Conservation (phyloP, 345 rosid species). For the Acer campestre region DNA sequence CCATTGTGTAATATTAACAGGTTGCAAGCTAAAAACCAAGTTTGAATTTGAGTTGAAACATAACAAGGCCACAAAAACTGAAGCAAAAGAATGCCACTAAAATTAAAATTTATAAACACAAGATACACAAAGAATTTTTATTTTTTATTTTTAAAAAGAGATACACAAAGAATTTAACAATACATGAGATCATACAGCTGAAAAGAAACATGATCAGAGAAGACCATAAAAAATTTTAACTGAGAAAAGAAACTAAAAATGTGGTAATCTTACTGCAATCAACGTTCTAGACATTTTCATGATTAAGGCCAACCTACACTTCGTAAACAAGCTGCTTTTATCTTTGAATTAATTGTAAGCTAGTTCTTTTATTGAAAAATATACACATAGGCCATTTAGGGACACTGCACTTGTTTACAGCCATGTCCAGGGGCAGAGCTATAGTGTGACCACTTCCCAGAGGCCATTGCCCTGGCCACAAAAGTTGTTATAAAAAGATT, state of each 20-base stretch:
- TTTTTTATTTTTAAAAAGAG: too few relatives aligned
- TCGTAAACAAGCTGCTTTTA: neutral
- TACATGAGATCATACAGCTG: neutral
- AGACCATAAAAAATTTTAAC: neutral
- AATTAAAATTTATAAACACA: neutral
- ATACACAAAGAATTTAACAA: neutral
- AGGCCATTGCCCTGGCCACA: neutral
- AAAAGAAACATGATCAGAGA: neutral
- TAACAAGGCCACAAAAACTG: neutral
- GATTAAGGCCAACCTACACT: neutral
- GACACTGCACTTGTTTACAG: neutral
- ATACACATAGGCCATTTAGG: neutral
- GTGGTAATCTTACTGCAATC: constrained; percentile 7
- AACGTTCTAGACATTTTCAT: constrained; percentile 1
- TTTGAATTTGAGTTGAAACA: too few relatives aligned
- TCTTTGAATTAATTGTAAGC: neutral
- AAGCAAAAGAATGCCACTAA: neutral
- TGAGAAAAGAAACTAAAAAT: neutral
- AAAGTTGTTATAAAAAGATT: neutral
- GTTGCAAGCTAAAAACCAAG: neutral
- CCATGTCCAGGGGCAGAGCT: neutral
- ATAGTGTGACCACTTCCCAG: neutral
- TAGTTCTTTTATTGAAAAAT: neutral
- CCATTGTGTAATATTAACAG: too few relatives aligned
- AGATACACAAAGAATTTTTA: neutral